A percentile compares a stretch with the other conserved stretches of the same genome.
Evolutionary conservation across 2,329 filamentous ascomycete genomes (phyloP).

Genomic region (Verticillium tricorpus): DNA sequence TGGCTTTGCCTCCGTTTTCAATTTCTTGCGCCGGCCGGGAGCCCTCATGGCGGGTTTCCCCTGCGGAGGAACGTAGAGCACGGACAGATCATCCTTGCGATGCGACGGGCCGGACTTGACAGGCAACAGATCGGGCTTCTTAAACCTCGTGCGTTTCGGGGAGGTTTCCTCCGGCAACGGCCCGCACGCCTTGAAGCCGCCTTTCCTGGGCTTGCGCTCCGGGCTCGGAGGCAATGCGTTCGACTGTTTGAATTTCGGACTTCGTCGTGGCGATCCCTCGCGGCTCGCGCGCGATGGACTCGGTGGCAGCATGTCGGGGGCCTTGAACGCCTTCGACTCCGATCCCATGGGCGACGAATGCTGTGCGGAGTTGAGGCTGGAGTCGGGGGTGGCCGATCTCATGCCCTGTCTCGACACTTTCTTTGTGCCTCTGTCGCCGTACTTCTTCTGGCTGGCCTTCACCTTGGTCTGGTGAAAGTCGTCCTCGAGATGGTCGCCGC

Average conservation of each 20-base stretch:
- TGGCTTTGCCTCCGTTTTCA: neutral
- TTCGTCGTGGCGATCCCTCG: neutral
- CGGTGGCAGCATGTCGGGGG: neutral
- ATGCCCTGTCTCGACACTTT: neutral
- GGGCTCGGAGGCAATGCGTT: neutral
- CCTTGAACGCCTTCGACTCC: neutral
- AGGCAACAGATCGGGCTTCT: neutral
- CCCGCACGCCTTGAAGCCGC: neutral
- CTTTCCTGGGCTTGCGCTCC: neutral
- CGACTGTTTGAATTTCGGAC: neutral
- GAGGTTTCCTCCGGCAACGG: neutral
- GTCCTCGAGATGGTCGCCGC: neutral
- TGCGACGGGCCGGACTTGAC: neutral
- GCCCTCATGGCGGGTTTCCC: neutral
- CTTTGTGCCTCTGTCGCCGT: neutral
- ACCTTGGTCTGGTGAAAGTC: neutral
- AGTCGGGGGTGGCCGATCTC: neutral
- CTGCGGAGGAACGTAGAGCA: neutral
- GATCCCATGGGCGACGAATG: neutral
- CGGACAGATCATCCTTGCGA: neutral
- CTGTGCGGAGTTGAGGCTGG: neutral
- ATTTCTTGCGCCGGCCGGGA: neutral
- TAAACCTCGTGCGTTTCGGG: neutral
- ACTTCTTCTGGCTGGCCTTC: neutral
- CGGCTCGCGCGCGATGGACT: neutral